Conservation (phyloP, 495 filamentous ascomycete genomes). For the Articulospora tetracladia region DNA sequence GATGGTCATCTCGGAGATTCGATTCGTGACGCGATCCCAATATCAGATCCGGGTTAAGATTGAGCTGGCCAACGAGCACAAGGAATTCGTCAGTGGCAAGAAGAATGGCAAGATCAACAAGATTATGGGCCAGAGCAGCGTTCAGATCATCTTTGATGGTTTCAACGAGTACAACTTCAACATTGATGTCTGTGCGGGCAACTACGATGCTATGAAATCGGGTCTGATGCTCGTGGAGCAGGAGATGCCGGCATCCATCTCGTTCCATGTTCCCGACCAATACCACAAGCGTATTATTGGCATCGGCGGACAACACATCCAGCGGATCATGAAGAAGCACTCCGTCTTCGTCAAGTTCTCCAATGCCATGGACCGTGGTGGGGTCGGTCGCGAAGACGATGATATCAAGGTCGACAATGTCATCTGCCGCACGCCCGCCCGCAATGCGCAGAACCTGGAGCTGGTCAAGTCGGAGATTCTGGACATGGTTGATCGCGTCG, state of each 20-base stretch:
- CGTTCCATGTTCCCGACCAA: conserved; percentile 98
- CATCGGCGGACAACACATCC: conserved; percentile 96
- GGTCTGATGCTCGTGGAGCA: conserved; percentile 92
- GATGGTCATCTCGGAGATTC: conserved; percentile 86
- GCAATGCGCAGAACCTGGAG: conserved; percentile 94
- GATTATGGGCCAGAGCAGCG: conserved; percentile 98
- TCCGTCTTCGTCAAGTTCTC: conserved; percentile 99
- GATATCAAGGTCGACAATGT: conserved; percentile 99
- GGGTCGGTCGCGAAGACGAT: conserved; percentile 90
- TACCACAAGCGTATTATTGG: conserved; percentile 99
- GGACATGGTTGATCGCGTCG: conserved; percentile 98
- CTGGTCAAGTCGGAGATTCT: conserved; percentile 98
- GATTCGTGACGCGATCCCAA: conserved; percentile 79
- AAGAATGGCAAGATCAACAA: conserved; percentile 99
- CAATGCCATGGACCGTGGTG: conserved; percentile 97
- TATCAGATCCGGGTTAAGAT: conserved; percentile 97
- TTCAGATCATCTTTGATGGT: conserved; percentile 97
- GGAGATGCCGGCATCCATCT: conserved; percentile 98
- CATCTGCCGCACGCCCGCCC: conserved; percentile 93
- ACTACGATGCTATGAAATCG: conserved; percentile 88
- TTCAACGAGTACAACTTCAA: conserved; percentile 99
- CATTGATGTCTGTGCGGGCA: conserved; percentile 89
- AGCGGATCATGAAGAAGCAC: conserved; percentile 99
- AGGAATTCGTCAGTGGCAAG: conserved; percentile 98
- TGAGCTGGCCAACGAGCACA: conserved; percentile 97